Evolutionary conservation across 2,329 filamentous ascomycete species (phyloP), one percentile per base, ranked within the genome.

Genomic region (Xylariaceae sp.): DNA sequence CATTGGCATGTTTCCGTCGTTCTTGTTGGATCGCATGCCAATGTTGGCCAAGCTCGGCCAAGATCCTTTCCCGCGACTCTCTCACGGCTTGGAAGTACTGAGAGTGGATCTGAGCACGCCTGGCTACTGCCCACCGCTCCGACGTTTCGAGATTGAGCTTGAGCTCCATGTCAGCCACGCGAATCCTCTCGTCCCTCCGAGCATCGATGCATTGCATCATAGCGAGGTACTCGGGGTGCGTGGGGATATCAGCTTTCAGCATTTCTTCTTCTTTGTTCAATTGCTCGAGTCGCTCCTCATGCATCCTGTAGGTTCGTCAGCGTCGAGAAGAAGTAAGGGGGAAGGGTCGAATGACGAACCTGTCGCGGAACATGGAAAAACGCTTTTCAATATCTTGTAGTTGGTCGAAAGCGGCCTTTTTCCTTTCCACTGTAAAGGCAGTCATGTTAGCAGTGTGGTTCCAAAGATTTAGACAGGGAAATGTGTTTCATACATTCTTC

Each of bases 11-110:
- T 63, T 86, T 88, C 63, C 92, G 85, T 52, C 94, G 84, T 66
- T 96, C 90, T 60, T 89, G 86, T 69, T 97, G 93, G 51, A 97
- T 89, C 61, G 93, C 87, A 71, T 96, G 96, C 80, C 93, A 96
- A 60, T 94, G 86, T 68, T 90, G 85, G 64, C 94, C 93, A 53
- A 96, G 83, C 53, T 86, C 79, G 57, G 92, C 88, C 31, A 97
- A 78, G 42, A 88, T 82, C 50, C 81, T 80, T 69, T 97, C 93
- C 55, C 94, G 84, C 59, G 88, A 81, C 65, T 96, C 89, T 50
- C 94, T 85, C 33, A 92, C 82, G 44, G 84, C 83, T 70, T 99
- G 94, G 69, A 91, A 92, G 70, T 89, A 97, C 64, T 97, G 92
- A 54, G 88, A 88, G 72, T 95, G 89, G 49, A 93, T 83, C 68